Conservation (phyloP, 352 stramenopile genomes). For the Phytophthora sansomeana region DNA sequence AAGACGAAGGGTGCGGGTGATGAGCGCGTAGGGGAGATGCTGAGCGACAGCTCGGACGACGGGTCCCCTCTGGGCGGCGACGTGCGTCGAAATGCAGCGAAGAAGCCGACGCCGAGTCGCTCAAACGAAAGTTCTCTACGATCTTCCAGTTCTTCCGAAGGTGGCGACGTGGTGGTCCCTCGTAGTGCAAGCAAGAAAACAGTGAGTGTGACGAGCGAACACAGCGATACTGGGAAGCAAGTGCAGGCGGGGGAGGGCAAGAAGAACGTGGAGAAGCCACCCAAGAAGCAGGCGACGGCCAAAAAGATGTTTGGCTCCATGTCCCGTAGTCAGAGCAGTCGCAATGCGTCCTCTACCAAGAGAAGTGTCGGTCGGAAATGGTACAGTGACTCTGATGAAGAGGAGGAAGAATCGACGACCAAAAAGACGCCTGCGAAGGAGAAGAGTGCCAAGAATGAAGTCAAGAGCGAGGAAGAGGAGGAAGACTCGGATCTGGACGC, state of each 20-base stretch:
- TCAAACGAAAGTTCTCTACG: conserved; percentile 29
- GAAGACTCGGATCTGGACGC: conserved; percentile 37
- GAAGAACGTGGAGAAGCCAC: conserved; percentile 9
- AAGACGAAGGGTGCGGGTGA: conserved; percentile 22
- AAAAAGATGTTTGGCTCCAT: conserved; percentile 26
- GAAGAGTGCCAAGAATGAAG: conserved; percentile 13
- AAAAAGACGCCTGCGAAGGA: conserved; percentile 20
- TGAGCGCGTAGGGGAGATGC: conserved; percentile 58
- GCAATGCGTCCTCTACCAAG: conserved; percentile 32
- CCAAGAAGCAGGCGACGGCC: conserved; percentile 16
- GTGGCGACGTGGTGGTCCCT: conserved; percentile 16
- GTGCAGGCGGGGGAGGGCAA: too few relatives aligned
- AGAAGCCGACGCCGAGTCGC: conserved; percentile 16
- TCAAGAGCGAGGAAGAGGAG: conserved; percentile 20
- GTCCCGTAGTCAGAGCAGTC: conserved; percentile 23
- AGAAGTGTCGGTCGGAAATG: conserved; percentile 46
- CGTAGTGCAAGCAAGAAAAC: conserved; percentile 4
- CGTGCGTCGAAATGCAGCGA: conserved; percentile 22
- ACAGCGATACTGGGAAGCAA: conserved; percentile 5
- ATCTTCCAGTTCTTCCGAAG: conserved; percentile 25
- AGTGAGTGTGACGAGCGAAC: conserved; percentile 7
- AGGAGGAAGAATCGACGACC: conserved; percentile 27
- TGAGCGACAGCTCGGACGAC: conserved; percentile 71
- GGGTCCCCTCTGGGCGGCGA: conserved; percentile 31
- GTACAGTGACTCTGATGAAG: conserved; percentile 65